Conservation (phyloP, 2,329 filamentous ascomycete genomes). For the Helminthosporium solani region DNA sequence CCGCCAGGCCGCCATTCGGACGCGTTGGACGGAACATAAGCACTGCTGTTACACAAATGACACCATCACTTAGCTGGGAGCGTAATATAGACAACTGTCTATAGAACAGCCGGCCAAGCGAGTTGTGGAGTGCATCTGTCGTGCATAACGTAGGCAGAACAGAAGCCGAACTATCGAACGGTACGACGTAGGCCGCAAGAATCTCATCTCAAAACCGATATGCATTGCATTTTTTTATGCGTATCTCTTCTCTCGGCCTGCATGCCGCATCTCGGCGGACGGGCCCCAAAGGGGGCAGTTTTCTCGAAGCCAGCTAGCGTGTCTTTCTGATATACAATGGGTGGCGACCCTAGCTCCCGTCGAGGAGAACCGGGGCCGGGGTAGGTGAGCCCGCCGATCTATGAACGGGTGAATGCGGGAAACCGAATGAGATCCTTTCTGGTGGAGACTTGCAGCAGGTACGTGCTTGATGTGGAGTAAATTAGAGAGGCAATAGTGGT, state of each 20-base stretch:
- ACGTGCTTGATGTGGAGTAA: constrained; percentile 2
- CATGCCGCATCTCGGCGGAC: neutral
- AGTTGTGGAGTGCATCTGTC: constrained; percentile 10
- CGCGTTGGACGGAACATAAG: neutral
- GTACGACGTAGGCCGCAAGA: too few relatives aligned
- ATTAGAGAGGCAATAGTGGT: constrained; percentile 5
- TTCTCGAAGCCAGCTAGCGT: neutral
- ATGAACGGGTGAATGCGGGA: constrained; percentile 29
- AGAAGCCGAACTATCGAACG: constrained; percentile 1
- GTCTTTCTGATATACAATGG: neutral
- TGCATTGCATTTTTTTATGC: neutral
- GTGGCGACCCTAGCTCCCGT: neutral
- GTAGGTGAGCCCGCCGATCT: neutral
- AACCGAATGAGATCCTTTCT: constrained; percentile 20
- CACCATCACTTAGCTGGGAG: constrained; percentile 7
- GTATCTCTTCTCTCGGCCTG: neutral
- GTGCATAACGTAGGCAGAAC: neutral
- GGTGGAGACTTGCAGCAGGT: constrained; percentile 12
- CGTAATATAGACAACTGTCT: constrained; percentile 4
- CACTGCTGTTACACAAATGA: neutral
- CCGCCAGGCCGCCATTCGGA: constrained; percentile 14
- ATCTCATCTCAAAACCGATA: neutral
- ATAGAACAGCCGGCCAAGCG: constrained; percentile 13
- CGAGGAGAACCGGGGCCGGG: neutral
- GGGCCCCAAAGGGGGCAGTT: neutral